Base-by-base conservation (phyloP, 306 rosid genomes). In the Cicer judaicum region DNA sequence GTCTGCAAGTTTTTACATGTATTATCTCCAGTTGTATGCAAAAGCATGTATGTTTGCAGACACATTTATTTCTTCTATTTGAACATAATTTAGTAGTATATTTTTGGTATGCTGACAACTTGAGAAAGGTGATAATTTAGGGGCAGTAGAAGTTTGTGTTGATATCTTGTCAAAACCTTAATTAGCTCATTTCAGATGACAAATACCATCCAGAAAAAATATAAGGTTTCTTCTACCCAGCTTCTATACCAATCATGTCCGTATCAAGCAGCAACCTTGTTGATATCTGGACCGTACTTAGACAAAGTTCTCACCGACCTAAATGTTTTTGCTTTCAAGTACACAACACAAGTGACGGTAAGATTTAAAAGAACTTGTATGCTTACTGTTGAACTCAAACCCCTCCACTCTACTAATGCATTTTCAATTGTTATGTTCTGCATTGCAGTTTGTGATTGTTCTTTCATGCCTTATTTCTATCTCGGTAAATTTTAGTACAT, bases 171-270 rank as follows among this genome's bases (percentile, higher is more conserved):
- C 73, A 76, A 70, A 54, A 72, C 72, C 96, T 94, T 91, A 81
- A 93, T 80, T 63, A 84, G 83, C 61, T 67, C 24, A 34, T 62
- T 57, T 81, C 78, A 94, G 98, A 91, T 94, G 98, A 94, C 98
- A 47, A 91, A 94, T 81, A 87, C 96, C 72, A 94, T 94, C 79
- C 98, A 94, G 79, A 94, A 94, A 81, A 90, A 87, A 87, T 90
- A 67, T 77, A 94, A 89, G 81, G 97, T 91, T 80, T 82, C 97
- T 78, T 94, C 98, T 60, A 94, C 98, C 41, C 98, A 94, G 72
- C 97, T 94, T 76, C 67, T 94, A 10, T 93, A 90, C 82, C 98
- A 94, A 50, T 90, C 98, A 72, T 91, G 96, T 68, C 97, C 97
- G 10, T 91, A 91, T 91, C 98, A 93, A 64, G 77, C 96, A 3